Conservation (phyloP, 2,329 filamentous ascomycete species). For the Waltergamsia citrina region DNA sequence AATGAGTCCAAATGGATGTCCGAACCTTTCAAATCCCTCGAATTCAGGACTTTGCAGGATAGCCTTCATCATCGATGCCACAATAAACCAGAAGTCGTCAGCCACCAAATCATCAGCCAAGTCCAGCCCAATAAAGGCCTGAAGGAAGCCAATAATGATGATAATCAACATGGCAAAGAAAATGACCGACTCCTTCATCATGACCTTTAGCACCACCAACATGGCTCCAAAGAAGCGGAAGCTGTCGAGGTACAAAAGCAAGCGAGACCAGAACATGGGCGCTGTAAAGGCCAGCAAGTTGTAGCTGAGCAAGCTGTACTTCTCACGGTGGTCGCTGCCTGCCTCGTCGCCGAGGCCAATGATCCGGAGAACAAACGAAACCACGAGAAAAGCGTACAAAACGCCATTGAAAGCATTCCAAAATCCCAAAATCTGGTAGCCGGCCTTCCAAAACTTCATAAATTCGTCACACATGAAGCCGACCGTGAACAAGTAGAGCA, state of each 20-base stretch:
- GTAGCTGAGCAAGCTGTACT: constrained; percentile 77
- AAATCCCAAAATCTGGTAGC: constrained; percentile 82
- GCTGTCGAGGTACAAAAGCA: constrained; percentile 87
- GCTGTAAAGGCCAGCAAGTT: constrained; percentile 90
- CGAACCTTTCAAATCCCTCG: constrained; percentile 77
- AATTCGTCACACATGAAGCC: constrained; percentile 86
- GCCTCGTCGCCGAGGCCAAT: constrained; percentile 60
- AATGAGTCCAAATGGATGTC: constrained; percentile 84
- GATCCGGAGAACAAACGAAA: constrained; percentile 71
- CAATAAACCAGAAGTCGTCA: constrained; percentile 63
- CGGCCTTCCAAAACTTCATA: constrained; percentile 89
- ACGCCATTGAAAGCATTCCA: constrained; percentile 93
- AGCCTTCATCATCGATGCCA: constrained; percentile 78
- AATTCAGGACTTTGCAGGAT: constrained; percentile 93
- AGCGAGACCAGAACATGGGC: constrained; percentile 92
- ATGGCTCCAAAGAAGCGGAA: constrained; percentile 96
- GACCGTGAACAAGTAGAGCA: constrained; percentile 84
- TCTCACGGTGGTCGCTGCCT: constrained; percentile 32
- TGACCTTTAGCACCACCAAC: constrained; percentile 91
- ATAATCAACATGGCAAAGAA: constrained; percentile 89
- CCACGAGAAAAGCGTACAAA: constrained; percentile 68
- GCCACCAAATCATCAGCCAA: constrained; percentile 63
- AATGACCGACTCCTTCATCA: constrained; percentile 90
- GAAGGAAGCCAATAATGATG: constrained; percentile 78
- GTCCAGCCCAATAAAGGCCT: constrained; percentile 89